Conservation (phyloP, 2,329 filamentous ascomycete species). For the Pseudocercospora macadamiae region DNA sequence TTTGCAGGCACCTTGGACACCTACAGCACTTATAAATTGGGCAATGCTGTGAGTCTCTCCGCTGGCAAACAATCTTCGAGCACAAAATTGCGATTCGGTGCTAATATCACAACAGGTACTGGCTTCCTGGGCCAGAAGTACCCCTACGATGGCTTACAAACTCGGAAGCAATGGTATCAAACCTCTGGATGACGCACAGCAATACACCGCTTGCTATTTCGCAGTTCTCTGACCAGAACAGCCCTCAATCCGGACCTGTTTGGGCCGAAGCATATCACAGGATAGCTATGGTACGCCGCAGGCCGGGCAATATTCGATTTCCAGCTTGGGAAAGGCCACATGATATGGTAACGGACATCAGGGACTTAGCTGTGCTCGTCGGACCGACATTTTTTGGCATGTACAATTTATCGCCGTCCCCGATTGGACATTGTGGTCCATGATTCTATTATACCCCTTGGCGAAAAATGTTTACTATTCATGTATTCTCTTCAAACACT, state of each 20-base stretch:
- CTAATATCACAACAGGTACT: constrained; percentile 41
- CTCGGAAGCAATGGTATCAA: constrained; percentile 29
- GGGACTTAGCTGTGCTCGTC: constrained; percentile 40
- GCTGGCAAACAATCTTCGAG: background rate
- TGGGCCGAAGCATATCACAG: constrained; percentile 45
- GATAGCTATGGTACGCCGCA: constrained; percentile 42
- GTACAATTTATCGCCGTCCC: constrained; percentile 7
- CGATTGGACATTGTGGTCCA: constrained; percentile 1
- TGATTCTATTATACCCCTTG: background rate
- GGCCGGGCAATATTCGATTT: constrained; percentile 35
- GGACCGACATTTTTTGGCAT: constrained; percentile 9
- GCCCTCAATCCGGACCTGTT: constrained; percentile 32
- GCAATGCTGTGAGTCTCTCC: constrained; percentile 52
- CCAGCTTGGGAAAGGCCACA: constrained; percentile 47
- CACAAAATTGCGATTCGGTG: background rate
- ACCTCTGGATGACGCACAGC: constrained; percentile 36
- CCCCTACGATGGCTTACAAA: constrained; percentile 56
- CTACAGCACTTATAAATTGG: constrained; percentile 61
- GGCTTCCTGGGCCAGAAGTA: constrained; percentile 68
- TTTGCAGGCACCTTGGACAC: constrained; percentile 35
- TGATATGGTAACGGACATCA: constrained; percentile 45
- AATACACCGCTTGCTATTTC: constrained; percentile 46
- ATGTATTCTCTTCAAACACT: background rate
- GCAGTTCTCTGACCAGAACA: constrained; percentile 35
- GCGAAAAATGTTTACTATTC: background rate